These are phyloP conservation scores for Lepidium africanum DNA, from an alignment of 345 rosid species.

Conservation along the genomic window DNA sequence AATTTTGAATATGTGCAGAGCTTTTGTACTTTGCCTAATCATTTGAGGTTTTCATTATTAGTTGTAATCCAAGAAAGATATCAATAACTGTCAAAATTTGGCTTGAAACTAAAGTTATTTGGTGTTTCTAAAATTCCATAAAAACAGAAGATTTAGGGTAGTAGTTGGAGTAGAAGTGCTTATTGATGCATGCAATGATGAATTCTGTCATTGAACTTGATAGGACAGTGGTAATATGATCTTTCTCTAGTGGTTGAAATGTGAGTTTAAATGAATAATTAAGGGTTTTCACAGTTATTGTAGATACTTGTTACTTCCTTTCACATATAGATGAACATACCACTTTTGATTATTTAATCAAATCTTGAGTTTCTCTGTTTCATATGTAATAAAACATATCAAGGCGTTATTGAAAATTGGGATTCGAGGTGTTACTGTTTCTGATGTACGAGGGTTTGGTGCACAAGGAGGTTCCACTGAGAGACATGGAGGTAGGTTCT, in stretches of 20 bases:
- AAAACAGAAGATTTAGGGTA: background rate
- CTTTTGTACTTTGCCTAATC: background rate
- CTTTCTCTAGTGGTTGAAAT: background rate
- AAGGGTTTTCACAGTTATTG: background rate
- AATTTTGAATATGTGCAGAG: background rate
- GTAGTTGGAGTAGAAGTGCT: background rate
- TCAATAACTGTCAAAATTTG: background rate
- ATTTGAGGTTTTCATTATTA: background rate
- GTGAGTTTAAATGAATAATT: background rate
- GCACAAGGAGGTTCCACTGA: constrained; percentile 86
- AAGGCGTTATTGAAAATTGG: constrained; percentile 78
- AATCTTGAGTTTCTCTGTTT: constrained; percentile 9
- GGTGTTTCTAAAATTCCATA: background rate
- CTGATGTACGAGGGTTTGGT: constrained; percentile 87
- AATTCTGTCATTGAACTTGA: background rate
- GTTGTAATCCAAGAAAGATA: background rate
- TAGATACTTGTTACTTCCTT: background rate
- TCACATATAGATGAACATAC: background rate
- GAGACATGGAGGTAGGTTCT: constrained; percentile 69
- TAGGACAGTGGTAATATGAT: background rate
- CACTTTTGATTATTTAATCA: background rate
- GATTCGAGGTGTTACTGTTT: constrained; percentile 79
- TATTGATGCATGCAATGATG: constrained; percentile 6
- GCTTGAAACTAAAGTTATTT: background rate
- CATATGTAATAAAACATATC: background rate